Base-by-base conservation (phyloP, 192 early-diverging fungal species). In the Coemansia sp. region DNA sequence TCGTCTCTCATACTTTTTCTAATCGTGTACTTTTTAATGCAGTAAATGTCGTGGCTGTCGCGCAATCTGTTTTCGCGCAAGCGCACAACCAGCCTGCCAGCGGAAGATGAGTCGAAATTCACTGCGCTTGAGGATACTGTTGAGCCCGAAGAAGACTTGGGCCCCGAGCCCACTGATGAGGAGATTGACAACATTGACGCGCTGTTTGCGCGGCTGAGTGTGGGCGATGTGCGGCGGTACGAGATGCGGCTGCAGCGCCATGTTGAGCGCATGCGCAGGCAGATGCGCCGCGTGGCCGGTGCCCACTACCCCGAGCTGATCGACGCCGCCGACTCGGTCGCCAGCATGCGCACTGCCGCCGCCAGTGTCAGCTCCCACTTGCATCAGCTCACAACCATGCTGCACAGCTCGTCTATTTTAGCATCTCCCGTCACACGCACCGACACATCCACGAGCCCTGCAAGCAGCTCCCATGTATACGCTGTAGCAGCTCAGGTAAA, bases 401-500 rank as follows among this genome's bases (percentile, higher is more conserved):
- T 75, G 23, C 37, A 56, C 19, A 55, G 22, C 4, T 43, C 2
- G 8, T 12, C 38, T 10, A 21, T 3, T 14, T 24, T 5, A 39
- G 25, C 17, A 24, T 12, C 8, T 2, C 19, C 5, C 24, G 10
- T 9, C 32, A 6, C 7, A 2, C 6, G 35, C 6, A 15, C 1
- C 35, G 35, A 22, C 7, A 11, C 23, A 57, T 22, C 27, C 17
- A 21, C 22, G n/a, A 17, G 6, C 29, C 41, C 17, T 17, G 11
- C 41, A 17, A n/a, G 45, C 14, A 25, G 50, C 48, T 15, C 62
- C 23, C 54, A 43, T 3, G 65, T 66, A 2, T 82, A 75, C 21
- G 68, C 73, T 10, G 63, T 67, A 8, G 79, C 79, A 0, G 79
- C 79, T 14, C 79, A 82, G 60, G 69, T 75, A 12, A 75, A 75